phyloP scores from a whole-genome alignment of 352 stramenopile genomes.

The Phytophthora citricola region DNA sequence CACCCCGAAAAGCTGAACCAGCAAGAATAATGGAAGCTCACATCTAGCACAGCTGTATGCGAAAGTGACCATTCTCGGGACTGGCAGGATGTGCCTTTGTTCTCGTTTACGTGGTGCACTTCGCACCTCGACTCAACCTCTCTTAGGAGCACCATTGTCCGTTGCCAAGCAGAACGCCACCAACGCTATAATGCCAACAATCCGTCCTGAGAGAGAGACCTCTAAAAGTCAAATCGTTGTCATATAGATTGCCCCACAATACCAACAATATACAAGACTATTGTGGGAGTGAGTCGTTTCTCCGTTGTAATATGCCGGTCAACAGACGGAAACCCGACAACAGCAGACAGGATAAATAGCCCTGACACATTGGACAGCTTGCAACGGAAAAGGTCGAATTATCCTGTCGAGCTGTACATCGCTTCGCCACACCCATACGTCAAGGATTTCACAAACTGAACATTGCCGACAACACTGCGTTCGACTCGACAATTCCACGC shows the following conservation, averaged over 20 bases:
- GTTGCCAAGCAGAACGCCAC: background rate
- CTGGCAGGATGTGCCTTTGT: background rate
- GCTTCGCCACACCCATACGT: constrained; percentile 9
- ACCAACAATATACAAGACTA: too few species aligned
- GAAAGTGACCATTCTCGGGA: background rate
- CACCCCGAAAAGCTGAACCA: constrained; percentile 12
- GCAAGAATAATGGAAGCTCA: constrained; percentile 12
- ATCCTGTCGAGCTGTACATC: constrained; percentile 1
- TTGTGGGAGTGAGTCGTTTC: background rate
- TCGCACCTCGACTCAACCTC: too few species aligned
- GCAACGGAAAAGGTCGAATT: constrained; percentile 12
- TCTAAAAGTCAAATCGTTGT: too few species aligned
- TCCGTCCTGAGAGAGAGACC: too few species aligned
- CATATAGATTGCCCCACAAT: too few species aligned
- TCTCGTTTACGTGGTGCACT: background rate
- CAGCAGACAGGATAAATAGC: constrained; percentile 8
- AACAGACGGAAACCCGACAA: constrained; percentile 14
- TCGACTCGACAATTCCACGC: constrained; percentile 1
- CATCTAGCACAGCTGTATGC: constrained; percentile 13
- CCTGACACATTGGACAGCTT: constrained; percentile 22
- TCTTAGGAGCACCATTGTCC: background rate
- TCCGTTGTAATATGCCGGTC: constrained; percentile 1
- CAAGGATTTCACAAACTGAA: constrained; percentile 10
- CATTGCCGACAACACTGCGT: background rate
- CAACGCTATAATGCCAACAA: too few species aligned